Percentiles rank a stretch among this genome's conserved stretches.
These are phyloP conservation scores for Hypoxylon fragiforme DNA, from an alignment of 495 filamentous ascomycete genomes.

Conservation along the genomic window DNA sequence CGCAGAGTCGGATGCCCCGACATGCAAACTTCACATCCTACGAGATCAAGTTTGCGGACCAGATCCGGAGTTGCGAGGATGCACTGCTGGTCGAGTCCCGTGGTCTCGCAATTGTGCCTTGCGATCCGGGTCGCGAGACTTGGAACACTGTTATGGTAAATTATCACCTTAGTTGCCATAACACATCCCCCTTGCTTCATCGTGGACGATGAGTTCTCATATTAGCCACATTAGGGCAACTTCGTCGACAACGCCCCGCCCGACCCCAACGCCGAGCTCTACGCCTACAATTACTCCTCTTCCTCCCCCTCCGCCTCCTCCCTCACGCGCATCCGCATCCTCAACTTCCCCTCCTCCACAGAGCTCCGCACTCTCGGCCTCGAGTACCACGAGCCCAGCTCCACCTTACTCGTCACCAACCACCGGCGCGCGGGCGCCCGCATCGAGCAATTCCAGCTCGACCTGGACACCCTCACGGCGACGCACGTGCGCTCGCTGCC, in stretches of 20 bases:
- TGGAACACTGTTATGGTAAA: slow-evolving; percentile 5
- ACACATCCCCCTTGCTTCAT: too few species aligned
- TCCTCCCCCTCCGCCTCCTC: not conserved
- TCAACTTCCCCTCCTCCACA: not conserved
- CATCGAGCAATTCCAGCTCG: not conserved
- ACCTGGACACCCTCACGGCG: not conserved
- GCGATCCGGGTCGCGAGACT: not conserved
- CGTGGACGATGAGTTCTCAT: too few species aligned
- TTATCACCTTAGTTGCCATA: too few species aligned
- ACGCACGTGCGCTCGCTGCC: not conserved
- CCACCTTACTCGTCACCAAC: not conserved
- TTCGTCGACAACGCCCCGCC: not conserved
- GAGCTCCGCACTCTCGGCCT: not conserved
- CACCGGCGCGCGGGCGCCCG: not conserved
- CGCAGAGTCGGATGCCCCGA: not conserved
- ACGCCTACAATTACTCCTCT: not conserved
- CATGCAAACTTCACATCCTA: slow-evolving; percentile 1
- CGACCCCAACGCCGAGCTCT: not conserved
- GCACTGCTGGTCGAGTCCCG: not conserved
- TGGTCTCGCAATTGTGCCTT: not conserved
- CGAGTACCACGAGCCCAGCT: not conserved
- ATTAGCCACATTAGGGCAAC: not conserved
- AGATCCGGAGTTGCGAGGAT: slow-evolving; percentile 4
- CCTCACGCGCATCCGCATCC: not conserved
- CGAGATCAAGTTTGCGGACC: slow-evolving; percentile 1